Conservation (phyloP, 1,284 basidiomycete species). For the Cryptococcus neoformans region DNA sequence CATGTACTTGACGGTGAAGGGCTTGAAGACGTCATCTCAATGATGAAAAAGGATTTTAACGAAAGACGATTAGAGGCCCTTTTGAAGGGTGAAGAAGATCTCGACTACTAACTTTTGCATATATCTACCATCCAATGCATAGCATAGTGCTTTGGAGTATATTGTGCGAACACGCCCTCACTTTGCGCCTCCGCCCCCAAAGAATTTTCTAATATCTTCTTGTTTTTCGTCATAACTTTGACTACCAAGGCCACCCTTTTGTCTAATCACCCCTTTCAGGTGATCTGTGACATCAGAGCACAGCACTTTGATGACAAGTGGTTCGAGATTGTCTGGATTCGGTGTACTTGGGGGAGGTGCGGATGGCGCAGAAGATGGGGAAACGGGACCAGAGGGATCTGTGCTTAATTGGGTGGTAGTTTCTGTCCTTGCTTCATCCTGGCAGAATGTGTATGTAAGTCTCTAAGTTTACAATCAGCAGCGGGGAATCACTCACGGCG, state of each 20-base stretch:
- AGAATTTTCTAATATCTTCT: constrained; percentile 70
- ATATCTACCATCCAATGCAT: constrained; percentile 4
- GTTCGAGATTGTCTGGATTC: constrained; percentile 13
- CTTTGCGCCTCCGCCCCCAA: constrained; percentile 54
- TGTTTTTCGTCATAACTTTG: constrained; percentile 70
- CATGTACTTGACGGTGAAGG: constrained; percentile 76
- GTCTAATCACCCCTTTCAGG: constrained; percentile 56
- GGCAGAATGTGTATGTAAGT: background rate
- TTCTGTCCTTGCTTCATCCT: constrained; percentile 20
- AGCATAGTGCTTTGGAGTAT: background rate
- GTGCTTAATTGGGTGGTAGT: constrained; percentile 16
- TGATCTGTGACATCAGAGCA: constrained; percentile 47
- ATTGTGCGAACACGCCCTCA: background rate
- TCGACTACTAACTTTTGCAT: constrained; percentile 31
- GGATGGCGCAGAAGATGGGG: constrained; percentile 17
- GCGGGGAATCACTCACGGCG: constrained; percentile 18
- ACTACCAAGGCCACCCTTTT: constrained; percentile 73
- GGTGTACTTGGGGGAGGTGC: constrained; percentile 22
- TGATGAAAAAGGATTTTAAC: constrained; percentile 63
- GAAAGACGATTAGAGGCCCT: constrained; percentile 66
- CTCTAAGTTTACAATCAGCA: background rate
- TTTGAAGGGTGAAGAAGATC: constrained; percentile 51
- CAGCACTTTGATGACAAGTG: constrained; percentile 35
- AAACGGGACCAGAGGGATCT: constrained; percentile 23
- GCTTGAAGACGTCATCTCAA: constrained; percentile 57